Percentiles rank a stretch among this genome's conserved stretches.
phyloP scores from a whole-genome alignment of 768 basidiomycete genomes.

The Termitomyces sp. region DNA sequence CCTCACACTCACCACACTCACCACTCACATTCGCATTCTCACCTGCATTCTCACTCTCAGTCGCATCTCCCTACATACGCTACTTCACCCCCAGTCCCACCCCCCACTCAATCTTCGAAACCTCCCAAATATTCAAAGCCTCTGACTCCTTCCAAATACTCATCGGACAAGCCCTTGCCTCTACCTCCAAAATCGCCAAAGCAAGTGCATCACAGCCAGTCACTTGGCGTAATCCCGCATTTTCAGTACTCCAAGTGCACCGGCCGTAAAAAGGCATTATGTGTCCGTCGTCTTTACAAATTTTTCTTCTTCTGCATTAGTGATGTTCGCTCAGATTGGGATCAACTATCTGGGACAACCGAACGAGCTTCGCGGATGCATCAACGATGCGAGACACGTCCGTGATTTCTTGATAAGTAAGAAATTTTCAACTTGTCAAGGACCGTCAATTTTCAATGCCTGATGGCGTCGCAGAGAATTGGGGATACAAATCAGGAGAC shows the following conservation, averaged over 20 bases:
- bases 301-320: slow-evolving; percentile 3
- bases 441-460: neutral
- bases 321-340: slow-evolving; percentile 48
- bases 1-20: slow-evolving; percentile 4
- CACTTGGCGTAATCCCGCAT: slow-evolving; percentile 13
- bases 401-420: slow-evolving; percentile 59
- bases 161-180: slow-evolving; percentile 4
- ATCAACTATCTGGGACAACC: slow-evolving; percentile 69
- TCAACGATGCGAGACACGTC: slow-evolving; percentile 76
- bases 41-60: slow-evolving; percentile 9
- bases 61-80: slow-evolving; percentile 17
- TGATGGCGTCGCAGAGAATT: slow-evolving; percentile 23
- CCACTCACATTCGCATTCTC: slow-evolving; percentile 10
- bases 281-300: slow-evolving; percentile 40
- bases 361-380: slow-evolving; percentile 65
- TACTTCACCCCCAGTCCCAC: neutral
- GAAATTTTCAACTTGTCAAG: neutral
- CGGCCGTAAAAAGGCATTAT: slow-evolving; percentile 74
- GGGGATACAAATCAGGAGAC: slow-evolving; percentile 52
- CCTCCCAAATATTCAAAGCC: slow-evolving; percentile 2
- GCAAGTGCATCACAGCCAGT: slow-evolving; percentile 6
- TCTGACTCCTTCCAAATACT: neutral
- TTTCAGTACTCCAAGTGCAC: slow-evolving; percentile 79
- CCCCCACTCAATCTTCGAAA: neutral
- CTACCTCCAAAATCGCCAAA: neutral